A percentile compares a stretch with the other conserved stretches of the same genome.
phyloP scores from a whole-genome alignment of 1,139 yeast genomes.

The Candida tropicalis region DNA sequence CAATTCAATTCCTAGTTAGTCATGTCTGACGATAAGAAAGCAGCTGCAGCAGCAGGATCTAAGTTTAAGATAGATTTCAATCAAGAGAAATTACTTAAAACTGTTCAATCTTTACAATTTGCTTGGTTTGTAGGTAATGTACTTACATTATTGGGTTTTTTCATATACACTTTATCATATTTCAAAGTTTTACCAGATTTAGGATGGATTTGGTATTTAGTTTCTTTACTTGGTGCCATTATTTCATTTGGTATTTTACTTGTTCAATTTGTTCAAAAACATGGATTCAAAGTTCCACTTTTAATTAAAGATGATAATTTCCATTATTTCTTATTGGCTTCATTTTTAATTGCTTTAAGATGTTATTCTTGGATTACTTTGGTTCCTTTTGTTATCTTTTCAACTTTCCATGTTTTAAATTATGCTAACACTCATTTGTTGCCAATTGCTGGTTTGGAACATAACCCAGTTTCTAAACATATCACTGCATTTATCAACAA shows the following conservation, averaged over 20 bases:
- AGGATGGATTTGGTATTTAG: slow-evolving; percentile 55
- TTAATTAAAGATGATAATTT: slow-evolving; percentile 48
- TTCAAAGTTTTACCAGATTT: slow-evolving; percentile 23
- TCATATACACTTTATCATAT: slow-evolving; percentile 56
- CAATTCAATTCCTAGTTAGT: background rate
- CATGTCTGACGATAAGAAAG: slow-evolving; percentile 5
- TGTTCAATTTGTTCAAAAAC: slow-evolving; percentile 51
- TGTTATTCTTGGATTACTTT: slow-evolving; percentile 47
- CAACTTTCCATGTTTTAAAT: slow-evolving; percentile 62
- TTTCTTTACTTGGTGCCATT: slow-evolving; percentile 65
- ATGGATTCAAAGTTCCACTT: slow-evolving; percentile 35
- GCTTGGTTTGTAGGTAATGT: slow-evolving; percentile 76
- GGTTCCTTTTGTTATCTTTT: slow-evolving; percentile 56
- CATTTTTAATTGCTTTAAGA: slow-evolving; percentile 37
- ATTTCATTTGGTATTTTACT: slow-evolving; percentile 79
- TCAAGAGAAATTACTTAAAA: slow-evolving; percentile 15
- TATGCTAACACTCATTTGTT: slow-evolving; percentile 64
- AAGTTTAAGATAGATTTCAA: slow-evolving; percentile 12
- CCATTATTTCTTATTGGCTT: slow-evolving; percentile 51
- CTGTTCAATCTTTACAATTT: slow-evolving; percentile 48
- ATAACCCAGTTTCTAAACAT: slow-evolving; percentile 36
- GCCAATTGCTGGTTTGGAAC: slow-evolving; percentile 61
- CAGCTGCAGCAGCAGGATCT: slow-evolving; percentile 12
- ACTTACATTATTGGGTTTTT: slow-evolving; percentile 56
- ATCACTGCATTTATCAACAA: slow-evolving; percentile 59